These are phyloP conservation scores for Solanum corneliomulleri DNA, from an alignment of 257 asterid species.

Conservation along the genomic window DNA sequence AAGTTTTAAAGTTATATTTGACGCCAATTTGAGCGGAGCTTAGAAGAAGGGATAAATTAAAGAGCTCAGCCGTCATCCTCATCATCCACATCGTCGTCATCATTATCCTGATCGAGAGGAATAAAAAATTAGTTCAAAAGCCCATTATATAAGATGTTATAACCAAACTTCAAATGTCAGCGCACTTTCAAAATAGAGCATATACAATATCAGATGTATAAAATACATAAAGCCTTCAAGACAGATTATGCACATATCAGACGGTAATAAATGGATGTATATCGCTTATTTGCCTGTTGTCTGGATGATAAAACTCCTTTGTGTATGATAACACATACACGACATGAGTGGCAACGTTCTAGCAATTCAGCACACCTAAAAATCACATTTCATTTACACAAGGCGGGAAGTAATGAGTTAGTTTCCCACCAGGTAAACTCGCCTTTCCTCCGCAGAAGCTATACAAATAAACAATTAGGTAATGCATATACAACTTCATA, in stretches of 20 bases:
- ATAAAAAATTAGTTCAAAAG: background rate
- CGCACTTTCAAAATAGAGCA: background rate
- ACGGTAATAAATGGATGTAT: background rate
- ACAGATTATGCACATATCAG: background rate
- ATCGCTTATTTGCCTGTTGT: background rate
- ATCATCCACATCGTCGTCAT: conserved; percentile 7
- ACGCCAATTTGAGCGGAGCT: background rate
- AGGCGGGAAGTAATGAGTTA: background rate
- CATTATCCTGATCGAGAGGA: conserved; percentile 1
- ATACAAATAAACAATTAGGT: background rate
- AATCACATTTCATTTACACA: background rate
- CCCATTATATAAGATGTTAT: conserved; percentile 5
- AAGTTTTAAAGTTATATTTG: background rate
- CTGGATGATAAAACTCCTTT: background rate
- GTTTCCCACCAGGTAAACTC: background rate
- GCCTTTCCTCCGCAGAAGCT: background rate
- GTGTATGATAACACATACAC: background rate
- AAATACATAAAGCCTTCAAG: background rate
- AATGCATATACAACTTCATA: background rate
- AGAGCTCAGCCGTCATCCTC: conserved; percentile 8
- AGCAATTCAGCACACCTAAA: background rate
- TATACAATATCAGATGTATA: background rate
- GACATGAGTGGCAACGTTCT: background rate
- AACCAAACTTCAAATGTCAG: background rate
- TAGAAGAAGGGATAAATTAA: background rate